Base-by-base conservation (phyloP, 129 eudicot genomes). In the Helichrysum umbraculigerum region DNA sequence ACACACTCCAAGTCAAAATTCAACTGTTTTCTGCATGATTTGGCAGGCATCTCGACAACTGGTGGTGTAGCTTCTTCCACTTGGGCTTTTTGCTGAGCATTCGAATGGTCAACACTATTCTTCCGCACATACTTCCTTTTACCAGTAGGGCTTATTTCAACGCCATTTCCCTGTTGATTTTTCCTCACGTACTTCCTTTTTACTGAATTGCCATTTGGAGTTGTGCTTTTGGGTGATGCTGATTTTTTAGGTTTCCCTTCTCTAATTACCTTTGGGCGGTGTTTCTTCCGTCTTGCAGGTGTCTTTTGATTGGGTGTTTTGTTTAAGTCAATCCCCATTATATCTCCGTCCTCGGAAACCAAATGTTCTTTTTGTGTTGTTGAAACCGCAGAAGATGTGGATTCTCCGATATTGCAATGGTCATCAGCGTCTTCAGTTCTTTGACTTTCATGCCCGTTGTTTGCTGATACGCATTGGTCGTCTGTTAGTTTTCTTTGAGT, bases 41-140 rank as follows among this genome's bases (percentile, higher is more conserved):
- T 87, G 37, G 50, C 54, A 21, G 74, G 58, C 30, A 86, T 30
- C n/a, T 76, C 77, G 6, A 51, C 44, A 50, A 57, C 32, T 0
- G 88, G 66, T 22, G 37, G 71, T 16, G 70, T 25, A 25, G 28
- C 28, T 25, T 25, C 28, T 25, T 25, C 28, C 28, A 25, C 28
- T 25, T 25, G 28, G 28, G 28, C 28, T 25, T 25, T 25, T 25
- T 25, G 57, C 59, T 76, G 66, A 66, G 42, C 32, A 60, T 77
- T 74, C 16, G 85, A 60, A 60, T 62, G 59, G 14, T 77, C 77
- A 25, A 71, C 57, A 16, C 62, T 82, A 54, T 79, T 91, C 77
- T 77, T 95, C 17, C 92, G 75, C 66, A 86, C 96, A 70, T 95
- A 91, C 86, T 89, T 95, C 85, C 99, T 86, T 70, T 91, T 82